phyloP scores from a whole-genome alignment of 352 stramenopile genomes.

The Phytophthora macrochlamydospora region DNA sequence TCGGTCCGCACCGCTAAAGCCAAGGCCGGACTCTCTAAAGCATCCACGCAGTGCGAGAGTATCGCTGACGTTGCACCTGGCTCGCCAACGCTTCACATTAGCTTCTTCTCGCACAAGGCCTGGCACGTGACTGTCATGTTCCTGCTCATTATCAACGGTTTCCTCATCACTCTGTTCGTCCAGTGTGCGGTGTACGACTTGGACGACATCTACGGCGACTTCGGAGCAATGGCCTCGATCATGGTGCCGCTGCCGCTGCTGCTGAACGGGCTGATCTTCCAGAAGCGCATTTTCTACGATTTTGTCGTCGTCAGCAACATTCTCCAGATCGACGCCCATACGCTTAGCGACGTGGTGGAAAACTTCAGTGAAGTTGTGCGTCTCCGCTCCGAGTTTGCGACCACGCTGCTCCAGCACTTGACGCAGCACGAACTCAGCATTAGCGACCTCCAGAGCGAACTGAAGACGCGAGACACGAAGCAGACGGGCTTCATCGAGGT shows the following conservation, averaged over 20 bases:
- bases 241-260: conserved; percentile 42
- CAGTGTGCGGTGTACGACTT: conserved; percentile 62
- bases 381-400: conserved; percentile 53
- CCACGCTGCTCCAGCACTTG: conserved; percentile 29
- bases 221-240: conserved; percentile 30
- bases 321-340: conserved; percentile 50
- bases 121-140: conserved; percentile 69
- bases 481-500: conserved; percentile 40
- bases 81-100: conserved; percentile 26
- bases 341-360: conserved; percentile 58
- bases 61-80: conserved; percentile 15
- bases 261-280: conserved; percentile 57
- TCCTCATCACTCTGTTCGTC: conserved; percentile 59
- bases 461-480: conserved; percentile 34
- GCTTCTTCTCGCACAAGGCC: conserved; percentile 66
- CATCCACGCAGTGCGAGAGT: background rate
- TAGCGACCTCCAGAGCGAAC: conserved; percentile 35
- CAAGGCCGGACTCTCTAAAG: background rate
- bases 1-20: background rate
- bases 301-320: conserved; percentile 63
- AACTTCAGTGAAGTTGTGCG: conserved; percentile 62
- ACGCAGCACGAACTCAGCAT: conserved; percentile 12
- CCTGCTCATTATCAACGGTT: conserved; percentile 65
- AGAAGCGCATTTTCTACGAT: conserved; percentile 60
- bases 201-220: conserved; percentile 36